Evolutionary conservation across 192 early-diverging fungal species (phyloP), one percentile per base, ranked within the genome.

Genomic region (Gonapodya prolifera): DNA sequence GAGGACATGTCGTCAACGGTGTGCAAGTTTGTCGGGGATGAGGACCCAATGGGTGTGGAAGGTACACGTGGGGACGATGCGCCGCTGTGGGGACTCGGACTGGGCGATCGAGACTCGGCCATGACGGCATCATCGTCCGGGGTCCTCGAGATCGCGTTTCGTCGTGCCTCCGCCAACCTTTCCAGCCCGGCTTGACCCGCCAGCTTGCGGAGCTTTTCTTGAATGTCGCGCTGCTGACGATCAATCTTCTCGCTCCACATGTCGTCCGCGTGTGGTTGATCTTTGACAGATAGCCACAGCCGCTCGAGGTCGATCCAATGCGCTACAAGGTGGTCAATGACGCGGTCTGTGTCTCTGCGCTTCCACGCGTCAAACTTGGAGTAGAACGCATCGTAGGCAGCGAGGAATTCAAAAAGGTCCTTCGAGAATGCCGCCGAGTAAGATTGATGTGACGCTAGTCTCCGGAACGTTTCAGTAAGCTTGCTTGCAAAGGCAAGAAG

Each of bases 341-440:
- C 81, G 23, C 89, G 83, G 13, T 84, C 77, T 1, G 87, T 85
- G 80, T 94, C 93, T 74, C 81, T 81, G 1, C 82, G 76, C 78
- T 93, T 93, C 92, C 92, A 94, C 0, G 83, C 84, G 69, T 91
- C 83, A 76, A 94, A 94, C 8, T 87, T 80, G 34, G 74, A 77
- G 80, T 87, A 90, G 80, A 87, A 94, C 16, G 79, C 81, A 61
- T 79, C 81, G 87, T 86, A 94, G 2, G 83, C 76, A 0, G 82
- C 75, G 45, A 88, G 82, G 78, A 94, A 91, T 13, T 23, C 23
- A 2, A 32, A 32, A 8, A 73, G 71, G 71, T 18, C 71, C 8
- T 2, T 16, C 8, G 28, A 30, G 32, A 73, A 73, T 8, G 2
- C 31, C 71, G 18, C 8, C 8, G 8, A 16, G 23, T 16, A 61